Evolutionary conservation across 2,329 filamentous ascomycete genomes (phyloP).

Genomic region (Cladosporium sp.): DNA sequence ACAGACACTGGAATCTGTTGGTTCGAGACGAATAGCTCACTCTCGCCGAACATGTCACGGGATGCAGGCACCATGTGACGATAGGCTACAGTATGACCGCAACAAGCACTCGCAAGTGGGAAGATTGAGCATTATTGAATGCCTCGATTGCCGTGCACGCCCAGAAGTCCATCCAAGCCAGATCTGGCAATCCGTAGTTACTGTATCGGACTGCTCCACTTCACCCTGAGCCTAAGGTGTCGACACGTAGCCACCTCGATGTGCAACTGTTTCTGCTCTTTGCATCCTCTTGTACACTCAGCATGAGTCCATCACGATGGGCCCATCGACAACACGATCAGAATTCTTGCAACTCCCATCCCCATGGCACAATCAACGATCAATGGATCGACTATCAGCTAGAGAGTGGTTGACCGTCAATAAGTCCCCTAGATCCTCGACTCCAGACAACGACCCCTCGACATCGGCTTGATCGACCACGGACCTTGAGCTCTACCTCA

Average conservation of each 20-base stretch:
- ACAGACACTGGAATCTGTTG: neutral
- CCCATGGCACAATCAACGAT: neutral
- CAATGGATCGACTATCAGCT: neutral
- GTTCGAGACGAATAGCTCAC: neutral
- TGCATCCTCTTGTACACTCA: neutral
- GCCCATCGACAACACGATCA: neutral
- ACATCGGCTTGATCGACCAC: neutral
- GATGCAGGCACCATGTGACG: too few relatives aligned
- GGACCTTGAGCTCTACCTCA: neutral
- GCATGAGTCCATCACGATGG: neutral
- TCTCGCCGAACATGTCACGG: too few relatives aligned
- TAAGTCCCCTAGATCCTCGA: neutral
- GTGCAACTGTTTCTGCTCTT: neutral
- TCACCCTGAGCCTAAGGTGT: neutral
- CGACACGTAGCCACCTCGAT: neutral
- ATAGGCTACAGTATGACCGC: too few relatives aligned
- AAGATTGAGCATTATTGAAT: neutral
- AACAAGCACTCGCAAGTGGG: neutral
- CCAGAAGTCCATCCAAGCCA: neutral
- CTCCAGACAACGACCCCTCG: neutral
- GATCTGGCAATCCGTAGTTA: neutral
- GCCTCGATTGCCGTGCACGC: neutral
- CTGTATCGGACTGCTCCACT: neutral
- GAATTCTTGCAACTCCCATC: neutral
- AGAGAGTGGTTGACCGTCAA: neutral